A percentile compares a stretch with the other conserved stretches of the same genome.
Conservation (phyloP, 768 basidiomycete genomes). For the Suillus subaureus region DNA sequence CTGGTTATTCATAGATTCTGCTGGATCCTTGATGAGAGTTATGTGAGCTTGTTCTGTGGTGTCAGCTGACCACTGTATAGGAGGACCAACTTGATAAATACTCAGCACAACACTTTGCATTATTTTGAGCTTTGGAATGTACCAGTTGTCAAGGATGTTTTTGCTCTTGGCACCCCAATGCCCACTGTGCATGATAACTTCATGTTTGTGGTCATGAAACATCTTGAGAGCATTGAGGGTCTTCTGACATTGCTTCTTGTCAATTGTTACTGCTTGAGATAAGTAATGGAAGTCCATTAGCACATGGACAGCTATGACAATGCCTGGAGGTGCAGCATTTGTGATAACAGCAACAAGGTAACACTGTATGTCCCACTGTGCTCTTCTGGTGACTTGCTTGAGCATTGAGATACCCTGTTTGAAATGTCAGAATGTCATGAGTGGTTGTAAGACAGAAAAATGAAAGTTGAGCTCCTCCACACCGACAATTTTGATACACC, state of each 20-base stretch:
- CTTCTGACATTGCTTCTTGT: conserved; percentile 18
- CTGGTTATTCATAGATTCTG: conserved; percentile 29
- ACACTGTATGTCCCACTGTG: conserved; percentile 39
- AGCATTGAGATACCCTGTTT: conserved; percentile 39
- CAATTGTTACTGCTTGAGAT: conserved; percentile 21
- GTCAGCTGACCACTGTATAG: conserved; percentile 40
- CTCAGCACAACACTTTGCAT: conserved; percentile 35
- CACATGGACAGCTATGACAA: conserved; percentile 36
- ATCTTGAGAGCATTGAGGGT: conserved; percentile 26
- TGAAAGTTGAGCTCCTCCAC: conserved; percentile 31
- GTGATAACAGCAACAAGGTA: conserved; percentile 37
- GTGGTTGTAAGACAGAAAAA: conserved; percentile 35
- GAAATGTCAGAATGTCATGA: conserved; percentile 39
- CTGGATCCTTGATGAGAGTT: conserved; percentile 34
- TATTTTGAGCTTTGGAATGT: conserved; percentile 46
- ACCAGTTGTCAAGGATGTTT: conserved; percentile 33
- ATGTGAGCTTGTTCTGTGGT: conserved; percentile 38
- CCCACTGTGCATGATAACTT: conserved; percentile 36
- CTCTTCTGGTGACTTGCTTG: conserved; percentile 44
- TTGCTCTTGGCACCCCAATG: conserved; percentile 24
- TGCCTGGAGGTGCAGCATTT: conserved; percentile 28
- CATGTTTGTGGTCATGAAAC: conserved; percentile 39
- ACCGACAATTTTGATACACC: conserved; percentile 38
- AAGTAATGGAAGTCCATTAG: conserved; percentile 14
- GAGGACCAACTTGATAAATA: conserved; percentile 30